These are phyloP conservation scores for Dactylellina cionopaga DNA, from an alignment of 2,329 filamentous ascomycete genomes.

Conservation along the genomic window DNA sequence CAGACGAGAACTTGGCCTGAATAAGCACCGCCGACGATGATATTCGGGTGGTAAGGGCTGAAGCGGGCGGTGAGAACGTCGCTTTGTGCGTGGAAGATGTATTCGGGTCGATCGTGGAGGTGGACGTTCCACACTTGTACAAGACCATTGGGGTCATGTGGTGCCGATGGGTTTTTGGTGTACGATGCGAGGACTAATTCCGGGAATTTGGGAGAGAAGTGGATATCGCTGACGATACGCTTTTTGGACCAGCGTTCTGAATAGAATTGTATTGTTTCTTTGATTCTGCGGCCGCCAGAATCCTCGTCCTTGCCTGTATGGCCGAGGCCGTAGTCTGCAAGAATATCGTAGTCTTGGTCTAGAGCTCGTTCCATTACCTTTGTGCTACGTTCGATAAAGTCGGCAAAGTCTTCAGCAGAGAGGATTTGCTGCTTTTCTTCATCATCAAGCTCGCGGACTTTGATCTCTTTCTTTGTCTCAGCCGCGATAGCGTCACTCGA, in stretches of 20 bases:
- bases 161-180: constrained; percentile 95
- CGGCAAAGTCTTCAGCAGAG: constrained; percentile 89
- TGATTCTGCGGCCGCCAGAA: constrained; percentile 75
- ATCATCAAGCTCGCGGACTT: constrained; percentile 73
- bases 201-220: constrained; percentile 94
- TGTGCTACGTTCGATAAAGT: constrained; percentile 93
- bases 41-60: constrained; percentile 96
- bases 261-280: constrained; percentile 91
- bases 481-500: not conserved
- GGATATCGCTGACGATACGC: constrained; percentile 93
- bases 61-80: constrained; percentile 96
- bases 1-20: constrained; percentile 95
- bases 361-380: constrained; percentile 96
- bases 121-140: constrained; percentile 98
- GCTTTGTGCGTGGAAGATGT: constrained; percentile 94
- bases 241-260: constrained; percentile 97
- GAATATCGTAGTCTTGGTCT: constrained; percentile 83
- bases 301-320: constrained; percentile 82
- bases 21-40: constrained; percentile 95
- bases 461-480: constrained; percentile 67
- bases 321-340: constrained; percentile 90
- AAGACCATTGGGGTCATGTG: constrained; percentile 90
- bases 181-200: constrained; percentile 94
- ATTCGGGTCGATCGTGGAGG: constrained; percentile 92
- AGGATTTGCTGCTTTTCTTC: constrained; percentile 93